Percentiles rank a stretch among this genome's conserved stretches.
Evolutionary conservation across 2,329 filamentous ascomycete genomes (phyloP).

Genomic region (Alternaria triticimaculans): DNA sequence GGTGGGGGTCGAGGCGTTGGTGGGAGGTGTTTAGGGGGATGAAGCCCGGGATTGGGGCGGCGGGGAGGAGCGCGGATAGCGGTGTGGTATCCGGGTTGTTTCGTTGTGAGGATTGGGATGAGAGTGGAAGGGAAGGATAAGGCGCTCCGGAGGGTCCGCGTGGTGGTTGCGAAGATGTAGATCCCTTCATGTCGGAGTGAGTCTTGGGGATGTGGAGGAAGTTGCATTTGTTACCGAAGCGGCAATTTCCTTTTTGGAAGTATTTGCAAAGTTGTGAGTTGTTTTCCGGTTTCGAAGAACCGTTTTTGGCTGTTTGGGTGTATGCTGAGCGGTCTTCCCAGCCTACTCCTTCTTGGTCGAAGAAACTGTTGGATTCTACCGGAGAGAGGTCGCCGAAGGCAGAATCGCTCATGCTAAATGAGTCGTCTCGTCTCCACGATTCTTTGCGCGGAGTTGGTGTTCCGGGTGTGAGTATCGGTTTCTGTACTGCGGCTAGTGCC

Average conservation of each 20-base stretch:
- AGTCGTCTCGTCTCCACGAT: slow-evolving; percentile 13
- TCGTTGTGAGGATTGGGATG: slow-evolving; percentile 9
- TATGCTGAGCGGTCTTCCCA: slow-evolving; percentile 6
- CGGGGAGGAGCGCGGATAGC: slow-evolving; percentile 26
- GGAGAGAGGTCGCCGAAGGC: slow-evolving; percentile 3
- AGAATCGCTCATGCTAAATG: slow-evolving; percentile 8
- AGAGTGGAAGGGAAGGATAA: not conserved
- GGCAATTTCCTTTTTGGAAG: slow-evolving; percentile 36
- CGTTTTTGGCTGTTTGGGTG: not conserved
- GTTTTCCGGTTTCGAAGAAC: not conserved
- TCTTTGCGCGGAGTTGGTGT: slow-evolving; percentile 9
- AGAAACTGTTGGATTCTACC: slow-evolving; percentile 6
- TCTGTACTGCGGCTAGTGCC: slow-evolving; percentile 1
- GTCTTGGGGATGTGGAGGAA: slow-evolving; percentile 22
- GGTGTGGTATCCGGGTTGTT: no score
- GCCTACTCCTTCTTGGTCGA: slow-evolving; percentile 7
- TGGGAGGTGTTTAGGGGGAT: slow-evolving; percentile 57
- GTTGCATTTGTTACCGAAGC: slow-evolving; percentile 29
- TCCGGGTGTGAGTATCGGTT: not conserved
- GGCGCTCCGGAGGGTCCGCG: not conserved
- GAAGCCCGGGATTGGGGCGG: slow-evolving; percentile 16
- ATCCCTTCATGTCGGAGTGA: not conserved
- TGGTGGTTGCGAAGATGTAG: not conserved
- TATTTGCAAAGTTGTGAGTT: slow-evolving; percentile 23
- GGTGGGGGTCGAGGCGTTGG: slow-evolving; percentile 57